Base-by-base conservation (phyloP, 176 grass and related monocot species). In the Oryza punctata region DNA sequence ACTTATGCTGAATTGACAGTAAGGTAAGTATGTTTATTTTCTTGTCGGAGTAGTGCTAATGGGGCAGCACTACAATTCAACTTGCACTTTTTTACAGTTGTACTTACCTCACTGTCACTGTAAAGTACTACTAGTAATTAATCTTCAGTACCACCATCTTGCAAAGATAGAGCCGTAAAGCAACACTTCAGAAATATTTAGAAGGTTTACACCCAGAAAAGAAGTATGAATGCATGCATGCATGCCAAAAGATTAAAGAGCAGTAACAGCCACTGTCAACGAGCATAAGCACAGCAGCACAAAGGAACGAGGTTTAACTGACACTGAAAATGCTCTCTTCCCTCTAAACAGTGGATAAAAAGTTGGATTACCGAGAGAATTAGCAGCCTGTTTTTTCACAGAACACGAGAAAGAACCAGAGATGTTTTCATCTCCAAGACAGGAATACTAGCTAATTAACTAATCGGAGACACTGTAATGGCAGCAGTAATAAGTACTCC, bases 321-420 rank as follows among this genome's bases (percentile, higher is more conserved):
- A 90, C 80, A 87, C 44, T 70, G 75, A 29, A 84, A 90, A 74
- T 75, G 74, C 37, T 38, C 47, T 46, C 78, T 82, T 77, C 69
- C 79, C 61, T 49, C 24, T 27, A 38, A 65, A 65, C 80, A 70
- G n/a, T 26, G 78, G 78, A 86, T 86, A 38, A 38, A 86, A 86
- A 77, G 84, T 83, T 69, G 69, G 84, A 64, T 87, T 80, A 84
- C 75, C 89, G 38, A 90, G 89, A 52, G 89, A 87, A 90, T 90
- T 90, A 83, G 46, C 61, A 78, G 49, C 44, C 88, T 87, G 77
- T 47, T 28, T 78, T 79, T 70, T 83, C 89, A 79, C 84, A 80
- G 75, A 90, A 75, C 75, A 68, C 84, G 75, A 90, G 80, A 37
- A 81, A 33, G 87, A 24, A 35, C 66, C 65, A 60, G 84, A 79